A percentile compares a stretch with the other conserved stretches of the same genome.
Evolutionary conservation across 768 basidiomycete genomes (phyloP).

Genomic region (Nidula microcarpa): DNA sequence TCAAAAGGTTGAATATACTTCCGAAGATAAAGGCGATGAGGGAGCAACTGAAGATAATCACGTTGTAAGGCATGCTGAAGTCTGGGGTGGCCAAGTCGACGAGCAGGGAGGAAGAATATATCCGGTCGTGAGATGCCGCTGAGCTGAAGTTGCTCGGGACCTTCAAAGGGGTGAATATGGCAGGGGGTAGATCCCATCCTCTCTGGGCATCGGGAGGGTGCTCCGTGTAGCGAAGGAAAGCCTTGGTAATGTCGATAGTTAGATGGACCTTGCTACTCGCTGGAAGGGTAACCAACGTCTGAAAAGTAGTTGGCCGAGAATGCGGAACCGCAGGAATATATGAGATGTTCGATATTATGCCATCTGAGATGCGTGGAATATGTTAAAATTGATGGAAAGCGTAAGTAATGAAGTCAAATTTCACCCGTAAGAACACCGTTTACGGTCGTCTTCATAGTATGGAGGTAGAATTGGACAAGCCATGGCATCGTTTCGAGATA

Average conservation of each 20-base stretch:
- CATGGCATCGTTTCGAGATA: slow-evolving; percentile 95
- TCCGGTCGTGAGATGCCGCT: slow-evolving; percentile 26
- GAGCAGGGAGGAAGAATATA: slow-evolving; percentile 81
- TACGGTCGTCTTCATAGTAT: slow-evolving; percentile 60
- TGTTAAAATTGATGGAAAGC: background rate
- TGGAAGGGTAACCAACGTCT: slow-evolving; percentile 69
- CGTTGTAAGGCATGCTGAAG: slow-evolving; percentile 99
- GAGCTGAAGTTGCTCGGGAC: slow-evolving; percentile 5
- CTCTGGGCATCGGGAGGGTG: slow-evolving; percentile 95
- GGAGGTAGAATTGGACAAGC: slow-evolving; percentile 84
- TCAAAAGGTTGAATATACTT: slow-evolving; percentile 83
- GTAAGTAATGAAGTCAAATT: slow-evolving; percentile 10
- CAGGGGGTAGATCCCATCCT: slow-evolving; percentile 91
- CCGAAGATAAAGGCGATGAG: slow-evolving; percentile 93
- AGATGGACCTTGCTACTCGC: slow-evolving; percentile 60
- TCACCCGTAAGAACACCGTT: slow-evolving; percentile 44
- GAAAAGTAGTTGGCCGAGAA: slow-evolving; percentile 74
- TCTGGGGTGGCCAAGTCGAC: slow-evolving; percentile 97
- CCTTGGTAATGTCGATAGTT: slow-evolving; percentile 72
- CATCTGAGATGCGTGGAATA: slow-evolving; percentile 33
- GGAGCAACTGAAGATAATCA: slow-evolving; percentile 94
- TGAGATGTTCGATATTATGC: slow-evolving; percentile 58
- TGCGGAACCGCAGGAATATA: slow-evolving; percentile 71
- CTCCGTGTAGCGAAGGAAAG: slow-evolving; percentile 90
- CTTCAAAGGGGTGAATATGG: slow-evolving; percentile 49